A percentile compares a stretch with the other conserved stretches of the same genome.
phyloP scores from a whole-genome alignment of 495 filamentous ascomycete genomes.

The Penicillium parvum region DNA sequence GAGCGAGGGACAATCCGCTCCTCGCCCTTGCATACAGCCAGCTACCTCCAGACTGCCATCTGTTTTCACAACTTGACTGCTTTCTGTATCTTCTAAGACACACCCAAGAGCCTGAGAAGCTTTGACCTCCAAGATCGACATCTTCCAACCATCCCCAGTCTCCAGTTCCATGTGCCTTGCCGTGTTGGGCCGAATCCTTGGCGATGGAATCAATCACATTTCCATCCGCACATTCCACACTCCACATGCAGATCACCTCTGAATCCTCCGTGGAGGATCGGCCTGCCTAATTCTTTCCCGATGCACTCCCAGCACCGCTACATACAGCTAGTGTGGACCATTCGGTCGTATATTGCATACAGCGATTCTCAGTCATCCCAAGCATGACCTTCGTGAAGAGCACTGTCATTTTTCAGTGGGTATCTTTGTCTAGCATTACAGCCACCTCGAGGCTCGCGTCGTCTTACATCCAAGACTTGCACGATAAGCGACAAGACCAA shows the following conservation, averaged over 20 bases:
- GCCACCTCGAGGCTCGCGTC: no score
- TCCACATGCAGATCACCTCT: conserved; percentile 2
- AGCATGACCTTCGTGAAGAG: neutral
- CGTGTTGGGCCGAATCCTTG: conserved; percentile 1
- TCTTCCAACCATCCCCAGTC: neutral
- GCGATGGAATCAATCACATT: neutral
- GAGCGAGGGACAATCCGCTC: neutral
- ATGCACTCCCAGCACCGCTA: neutral
- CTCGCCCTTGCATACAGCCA: conserved; percentile 7
- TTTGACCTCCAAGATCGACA: conserved; percentile 5
- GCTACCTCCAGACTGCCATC: neutral
- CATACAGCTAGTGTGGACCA: neutral
- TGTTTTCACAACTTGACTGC: neutral
- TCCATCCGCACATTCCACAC: neutral
- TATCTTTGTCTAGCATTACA: neutral
- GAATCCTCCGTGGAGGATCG: neutral
- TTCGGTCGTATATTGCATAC: neutral
- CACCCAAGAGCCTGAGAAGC: neutral
- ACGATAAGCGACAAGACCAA: neutral
- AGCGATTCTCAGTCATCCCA: neutral
- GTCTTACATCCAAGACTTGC: neutral
- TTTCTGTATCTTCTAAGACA: neutral
- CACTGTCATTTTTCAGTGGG: neutral
- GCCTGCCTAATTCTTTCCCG: neutral
- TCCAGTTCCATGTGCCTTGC: conserved; percentile 1